Percentiles rank a stretch among this genome's conserved stretches.
Evolutionary conservation across 768 basidiomycete species (phyloP).

Genomic region (Lactarius pseudohatsudake): DNA sequence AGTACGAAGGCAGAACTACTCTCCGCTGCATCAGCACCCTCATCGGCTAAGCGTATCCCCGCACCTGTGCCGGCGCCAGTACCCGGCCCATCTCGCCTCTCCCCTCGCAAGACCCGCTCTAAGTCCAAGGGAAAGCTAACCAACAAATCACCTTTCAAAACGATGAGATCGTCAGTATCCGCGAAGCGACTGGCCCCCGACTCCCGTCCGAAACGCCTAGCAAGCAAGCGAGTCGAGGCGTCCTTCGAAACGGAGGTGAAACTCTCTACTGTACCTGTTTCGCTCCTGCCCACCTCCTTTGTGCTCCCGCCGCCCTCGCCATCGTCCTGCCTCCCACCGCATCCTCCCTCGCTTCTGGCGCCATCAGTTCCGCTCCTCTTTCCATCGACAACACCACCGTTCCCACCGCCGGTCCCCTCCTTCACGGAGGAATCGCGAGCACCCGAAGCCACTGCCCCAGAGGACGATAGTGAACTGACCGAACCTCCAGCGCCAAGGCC

Average conservation of each 20-base stretch:
- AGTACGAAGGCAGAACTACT: background rate
- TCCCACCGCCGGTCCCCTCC: constrained; percentile 4
- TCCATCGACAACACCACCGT: constrained; percentile 22
- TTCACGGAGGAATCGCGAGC: background rate
- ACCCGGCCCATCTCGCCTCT: constrained; percentile 16
- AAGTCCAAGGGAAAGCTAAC: constrained; percentile 17
- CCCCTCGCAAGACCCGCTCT: constrained; percentile 22
- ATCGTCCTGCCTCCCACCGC: constrained; percentile 57
- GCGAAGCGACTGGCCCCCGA: constrained; percentile 37
- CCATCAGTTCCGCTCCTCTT: constrained; percentile 14
- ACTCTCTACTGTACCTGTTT: constrained; percentile 33
- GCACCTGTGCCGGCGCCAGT: background rate
- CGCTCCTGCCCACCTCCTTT: constrained; percentile 64
- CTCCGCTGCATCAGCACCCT: background rate
- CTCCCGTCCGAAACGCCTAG: constrained; percentile 35
- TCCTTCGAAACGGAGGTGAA: constrained; percentile 57
- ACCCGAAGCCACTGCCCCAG: constrained; percentile 18
- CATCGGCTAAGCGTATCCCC: background rate
- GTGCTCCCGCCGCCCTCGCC: constrained; percentile 80
- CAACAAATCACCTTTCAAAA: constrained; percentile 16
- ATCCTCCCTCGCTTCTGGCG: constrained; percentile 41
- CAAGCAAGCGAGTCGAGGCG: constrained; percentile 36
- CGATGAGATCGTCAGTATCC: constrained; percentile 34
- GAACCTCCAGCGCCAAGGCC: constrained; percentile 39
- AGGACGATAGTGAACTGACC: background rate